Evolutionary conservation across 257 asterid species (phyloP), one percentile per base, ranked within the genome.

Genomic region (Nicotiana otophora): DNA sequence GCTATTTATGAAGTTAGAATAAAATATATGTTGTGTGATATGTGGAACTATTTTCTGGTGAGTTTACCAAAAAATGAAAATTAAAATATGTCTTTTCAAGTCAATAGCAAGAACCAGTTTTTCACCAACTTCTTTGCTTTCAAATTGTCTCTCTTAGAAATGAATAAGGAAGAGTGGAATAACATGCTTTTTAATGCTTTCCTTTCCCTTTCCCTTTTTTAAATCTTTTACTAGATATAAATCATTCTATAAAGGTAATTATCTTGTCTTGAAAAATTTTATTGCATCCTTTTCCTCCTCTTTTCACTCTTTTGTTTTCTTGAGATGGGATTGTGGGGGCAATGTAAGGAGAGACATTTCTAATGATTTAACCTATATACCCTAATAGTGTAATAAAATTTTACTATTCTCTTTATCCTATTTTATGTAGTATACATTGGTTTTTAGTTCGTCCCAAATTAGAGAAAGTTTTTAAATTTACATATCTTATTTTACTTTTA

Each of bases 61-160:
- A 53, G 23, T 16, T 23, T 48, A 74, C 34, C 62, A 74, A 74
- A 74, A 42, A 12, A 7, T 26, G 19, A 10, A 23, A 19, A 5
- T 28, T n/a, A 58, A 23, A 12, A 4, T 26, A 76, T 78, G 39
- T 61, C 62, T 15, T 58, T 23, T 39, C 70, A 55, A 34, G 82
- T 79, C 70, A n/a, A 78, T 39, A 7, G 61, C 26, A 46, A 61
- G 74, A 79, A 34, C 74, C 7, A 1, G 19, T 14, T 79, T 61
- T 79, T 61, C 82, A 79, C 82, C 82, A 61, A 79, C 82, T 61
- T 79, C 82, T 61, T 79, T 79, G 82, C 82, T 79, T 79, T 39
- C 10, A 3, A 79, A 34, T 58, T 39, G 34, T 28, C 82, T 58
- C 82, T 61, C 57, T 61, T 31, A 77, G 28, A 55, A 39, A 42